Evolutionary conservation across 306 rosid species (phyloP), one percentile per base, ranked within the genome.

Genomic region (Ammopiptanthus mongolicus): DNA sequence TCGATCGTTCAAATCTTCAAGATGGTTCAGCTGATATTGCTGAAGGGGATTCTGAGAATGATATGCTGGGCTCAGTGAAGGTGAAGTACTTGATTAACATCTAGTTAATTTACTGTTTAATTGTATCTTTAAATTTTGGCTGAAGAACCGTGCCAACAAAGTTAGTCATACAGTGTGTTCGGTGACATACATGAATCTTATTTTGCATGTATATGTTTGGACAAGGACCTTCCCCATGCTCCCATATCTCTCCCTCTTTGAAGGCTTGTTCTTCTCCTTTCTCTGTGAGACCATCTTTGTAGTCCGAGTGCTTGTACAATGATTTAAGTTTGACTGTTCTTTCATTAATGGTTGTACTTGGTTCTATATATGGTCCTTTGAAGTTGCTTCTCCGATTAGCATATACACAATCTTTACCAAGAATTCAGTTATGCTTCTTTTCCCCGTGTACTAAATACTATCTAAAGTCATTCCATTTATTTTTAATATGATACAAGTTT

Each of bases 51-150:
- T 63, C 90, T 69, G 99, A 92, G 81, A 92, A 84, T 74, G 99
- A 96, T 77, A 90, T 96, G 96, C 91, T 96, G 65, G 99, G 99
- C 59, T 84, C 98, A 31, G 97, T 96, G 56, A 96, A 96, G 99
- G 99, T 96, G 71, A 89, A 76, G 48, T 66, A 65, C 69, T 58
- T 63, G 39, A 58, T 60, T 73, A 82, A 60, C 34, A n/a, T 67
- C 56, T 72, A 75, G 46, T 84, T 50, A 37, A 50, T 53, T 36
- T 37, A 12, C 17, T 63, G 73, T 37, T 71, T 68, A 14, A 1
- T 14, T 65, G 50, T 33, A 58, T 41, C 64, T 34, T 55, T 64
- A 17, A 39, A 28, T 19, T 36, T 76, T 65, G 33, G 36, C 66
- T 69, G 3, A 25, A 53, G 81, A 69, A 74, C 47, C 18, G 44